phyloP scores from a whole-genome alignment of 495 filamentous ascomycete species.

The Penicillium desertorum region DNA sequence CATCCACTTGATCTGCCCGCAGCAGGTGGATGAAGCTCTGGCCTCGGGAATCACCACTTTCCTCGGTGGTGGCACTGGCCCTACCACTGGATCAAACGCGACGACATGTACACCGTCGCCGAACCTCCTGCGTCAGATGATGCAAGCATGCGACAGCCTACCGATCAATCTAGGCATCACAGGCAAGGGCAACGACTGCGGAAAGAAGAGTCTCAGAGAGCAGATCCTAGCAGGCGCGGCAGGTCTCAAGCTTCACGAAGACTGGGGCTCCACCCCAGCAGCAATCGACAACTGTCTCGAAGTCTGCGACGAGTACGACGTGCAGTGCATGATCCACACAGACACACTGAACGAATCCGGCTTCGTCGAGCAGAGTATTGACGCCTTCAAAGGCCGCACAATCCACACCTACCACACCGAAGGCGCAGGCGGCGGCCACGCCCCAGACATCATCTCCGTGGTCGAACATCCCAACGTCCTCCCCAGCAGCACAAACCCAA shows the following conservation, averaged over 20 bases:
- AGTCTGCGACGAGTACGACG: slow-evolving; percentile 87
- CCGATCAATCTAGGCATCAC: slow-evolving; percentile 94
- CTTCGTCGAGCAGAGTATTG: slow-evolving; percentile 91
- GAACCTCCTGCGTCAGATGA: slow-evolving; percentile 85
- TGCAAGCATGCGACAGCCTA: slow-evolving; percentile 83
- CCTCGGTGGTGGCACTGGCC: slow-evolving; percentile 92
- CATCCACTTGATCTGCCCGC: slow-evolving; percentile 96
- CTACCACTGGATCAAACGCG: slow-evolving; percentile 89
- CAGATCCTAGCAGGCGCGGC: slow-evolving; percentile 83
- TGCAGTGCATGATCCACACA: slow-evolving; percentile 96
- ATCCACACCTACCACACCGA: slow-evolving; percentile 99
- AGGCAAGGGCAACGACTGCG: slow-evolving; percentile 91
- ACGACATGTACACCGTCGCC: slow-evolving; percentile 93
- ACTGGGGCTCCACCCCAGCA: slow-evolving; percentile 92
- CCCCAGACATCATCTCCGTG: slow-evolving; percentile 93
- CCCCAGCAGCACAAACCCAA: slow-evolving; percentile 90
- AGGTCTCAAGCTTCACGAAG: slow-evolving; percentile 94
- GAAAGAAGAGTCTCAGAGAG: slow-evolving; percentile 68
- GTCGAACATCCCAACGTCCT: slow-evolving; percentile 92
- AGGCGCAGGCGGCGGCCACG: slow-evolving; percentile 93
- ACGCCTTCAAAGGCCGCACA: slow-evolving; percentile 81
- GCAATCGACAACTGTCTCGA: slow-evolving; percentile 88
- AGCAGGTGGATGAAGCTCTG: slow-evolving; percentile 84
- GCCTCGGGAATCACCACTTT: slow-evolving; percentile 89
- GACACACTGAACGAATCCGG: slow-evolving; percentile 98